Percentiles rank a stretch among this genome's conserved stretches.
Conservation (phyloP, 192 early-diverging fungal genomes). For the Backusella parvicylindrica region DNA sequence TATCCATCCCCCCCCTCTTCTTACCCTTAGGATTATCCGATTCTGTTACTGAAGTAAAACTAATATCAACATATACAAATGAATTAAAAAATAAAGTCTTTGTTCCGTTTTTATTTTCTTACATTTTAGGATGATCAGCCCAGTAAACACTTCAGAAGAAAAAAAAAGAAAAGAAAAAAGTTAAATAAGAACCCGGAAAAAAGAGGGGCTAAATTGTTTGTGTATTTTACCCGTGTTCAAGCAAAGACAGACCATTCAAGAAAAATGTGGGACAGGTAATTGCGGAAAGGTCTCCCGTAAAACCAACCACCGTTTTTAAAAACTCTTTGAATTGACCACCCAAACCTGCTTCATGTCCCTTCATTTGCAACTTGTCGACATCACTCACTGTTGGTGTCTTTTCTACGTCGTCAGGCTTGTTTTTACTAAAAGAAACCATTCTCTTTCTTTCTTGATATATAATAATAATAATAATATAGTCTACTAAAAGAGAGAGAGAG, state of each 20-base stretch:
- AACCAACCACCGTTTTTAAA: slow-evolving; percentile 63
- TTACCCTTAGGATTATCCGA: slow-evolving; percentile 38
- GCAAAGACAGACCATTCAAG: slow-evolving; percentile 70
- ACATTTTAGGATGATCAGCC: neutral
- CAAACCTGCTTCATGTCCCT: slow-evolving; percentile 19
- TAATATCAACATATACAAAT: neutral
- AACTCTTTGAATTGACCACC: slow-evolving; percentile 45
- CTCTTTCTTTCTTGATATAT: neutral
- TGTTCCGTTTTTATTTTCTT: neutral
- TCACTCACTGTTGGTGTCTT: slow-evolving; percentile 13
- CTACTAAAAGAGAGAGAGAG: neutral
- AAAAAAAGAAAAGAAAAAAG: neutral
- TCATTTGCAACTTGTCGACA: slow-evolving; percentile 25
- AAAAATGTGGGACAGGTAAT: slow-evolving; percentile 80
- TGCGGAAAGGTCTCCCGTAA: slow-evolving; percentile 79
- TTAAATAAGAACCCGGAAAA: neutral
- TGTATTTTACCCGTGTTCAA: slow-evolving; percentile 71
- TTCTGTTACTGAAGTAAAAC: slow-evolving; percentile 61
- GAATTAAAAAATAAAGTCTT: neutral
- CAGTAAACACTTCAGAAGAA: neutral
- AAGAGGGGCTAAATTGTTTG: neutral
- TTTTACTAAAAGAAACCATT: neutral
- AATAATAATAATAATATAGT: neutral
- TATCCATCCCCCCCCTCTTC: neutral
- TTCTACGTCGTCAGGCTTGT: neutral